Base-by-base conservation (phyloP, 805 yeast species). In the Maudiozyma pseudohumilis region DNA sequence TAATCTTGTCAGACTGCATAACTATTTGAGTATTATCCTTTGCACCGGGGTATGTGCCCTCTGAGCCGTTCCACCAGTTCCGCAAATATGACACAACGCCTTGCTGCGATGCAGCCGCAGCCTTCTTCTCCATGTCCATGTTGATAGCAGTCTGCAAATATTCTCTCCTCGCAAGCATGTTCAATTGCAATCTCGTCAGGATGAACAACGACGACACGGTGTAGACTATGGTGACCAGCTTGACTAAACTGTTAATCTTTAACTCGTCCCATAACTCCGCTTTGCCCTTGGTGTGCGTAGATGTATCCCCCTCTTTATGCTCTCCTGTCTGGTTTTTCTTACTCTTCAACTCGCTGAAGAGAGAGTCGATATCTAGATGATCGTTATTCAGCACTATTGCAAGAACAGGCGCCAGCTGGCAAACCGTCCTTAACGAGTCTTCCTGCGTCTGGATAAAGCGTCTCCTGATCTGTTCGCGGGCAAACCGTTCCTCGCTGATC, bases 361-460 rank as follows among this genome's bases (percentile, higher is more conserved):
- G 32, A n/a, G 45, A 52, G 33, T 54, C 60, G 30, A 49, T 46
- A 47, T 49, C 52, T 35, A 52, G 43, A 10, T 43, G 45, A 26
- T 54, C 47, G 19, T 45, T 42, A 10, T 52, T 43, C 32, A 56
- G 32, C 2, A 55, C 55, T 37, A 55, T 70, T 5, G 78, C 69
- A 30, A 88, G 64, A 4, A 85, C 84, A 2, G 95, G 94, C 34
- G 84, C 65, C 43, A 89, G 68, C 4, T 94, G 88, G 54, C 83
- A 67, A 36, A 88, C 75, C 0, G 96, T 89, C 63, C 76, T 77
- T 36, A 81, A 69, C 33, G 95, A 84, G 59, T 89, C 97, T 48
- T 79, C 78, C 53, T 88, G 96, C 9, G 96, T 89, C 64, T 87
- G 96, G 35, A 81, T 77, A 51, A 87, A 89, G 40, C 96, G 65